A percentile compares a stretch with the other conserved stretches of the same genome.
These are phyloP conservation scores for Dendryphion nanum DNA, from an alignment of 2,329 filamentous ascomycete species.

Conservation along the genomic window DNA sequence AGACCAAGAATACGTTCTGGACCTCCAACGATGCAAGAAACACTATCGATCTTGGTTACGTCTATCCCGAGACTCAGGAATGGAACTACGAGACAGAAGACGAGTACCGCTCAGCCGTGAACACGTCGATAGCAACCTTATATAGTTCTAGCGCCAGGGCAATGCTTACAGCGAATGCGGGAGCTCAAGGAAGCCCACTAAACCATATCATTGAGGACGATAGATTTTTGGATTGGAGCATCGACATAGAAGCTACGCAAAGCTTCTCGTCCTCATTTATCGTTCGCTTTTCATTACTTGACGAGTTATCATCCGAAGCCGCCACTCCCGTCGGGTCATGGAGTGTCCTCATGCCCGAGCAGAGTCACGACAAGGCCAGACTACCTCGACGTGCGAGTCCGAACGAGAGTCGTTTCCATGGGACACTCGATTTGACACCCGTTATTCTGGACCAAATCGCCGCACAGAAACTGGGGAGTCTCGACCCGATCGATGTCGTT, in stretches of 20 bases:
- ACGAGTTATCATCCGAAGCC: neutral
- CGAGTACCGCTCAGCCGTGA: slow-evolving; percentile 3
- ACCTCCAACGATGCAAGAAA: slow-evolving; percentile 5
- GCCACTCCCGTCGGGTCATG: neutral
- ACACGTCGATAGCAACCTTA: neutral
- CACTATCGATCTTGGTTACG: slow-evolving; percentile 10
- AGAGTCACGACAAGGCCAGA: neutral
- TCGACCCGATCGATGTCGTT: slow-evolving; percentile 4
- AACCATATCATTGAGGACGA: neutral
- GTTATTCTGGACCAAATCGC: slow-evolving; percentile 4
- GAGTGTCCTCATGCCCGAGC: neutral
- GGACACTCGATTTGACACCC: slow-evolving; percentile 6
- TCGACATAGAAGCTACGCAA: neutral
- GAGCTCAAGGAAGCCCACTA: neutral
- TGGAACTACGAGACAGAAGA: slow-evolving; percentile 6
- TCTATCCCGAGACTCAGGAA: slow-evolving; percentile 12
- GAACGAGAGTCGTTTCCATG: neutral
- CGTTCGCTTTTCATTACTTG: neutral
- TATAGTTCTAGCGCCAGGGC: neutral
- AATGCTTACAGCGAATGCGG: neutral
- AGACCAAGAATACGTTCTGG: slow-evolving; percentile 5
- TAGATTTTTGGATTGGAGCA: neutral
- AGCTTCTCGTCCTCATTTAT: neutral
- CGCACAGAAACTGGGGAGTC: slow-evolving; percentile 4
- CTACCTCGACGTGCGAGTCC: neutral